These are phyloP conservation scores for Lobulomyces angularis DNA, from an alignment of 192 early-diverging fungal species.

Conservation along the genomic window DNA sequence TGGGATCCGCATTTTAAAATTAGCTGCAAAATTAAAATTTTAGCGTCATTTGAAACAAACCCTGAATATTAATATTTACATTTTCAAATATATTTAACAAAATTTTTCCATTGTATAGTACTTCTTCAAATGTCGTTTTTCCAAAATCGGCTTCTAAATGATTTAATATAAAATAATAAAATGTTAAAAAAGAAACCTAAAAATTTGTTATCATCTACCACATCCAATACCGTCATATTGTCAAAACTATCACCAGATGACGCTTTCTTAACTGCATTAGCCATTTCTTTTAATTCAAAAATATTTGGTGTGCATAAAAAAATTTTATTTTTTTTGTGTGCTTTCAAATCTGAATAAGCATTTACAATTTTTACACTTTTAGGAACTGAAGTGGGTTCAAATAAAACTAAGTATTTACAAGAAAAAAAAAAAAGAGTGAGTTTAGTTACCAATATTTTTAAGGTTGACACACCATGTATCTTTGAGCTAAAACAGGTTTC, in stretches of 20 bases:
- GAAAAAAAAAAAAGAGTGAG: slow-evolving; percentile 1
- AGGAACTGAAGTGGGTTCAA: slow-evolving; percentile 84
- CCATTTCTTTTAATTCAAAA: slow-evolving; percentile 4
- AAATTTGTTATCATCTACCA: background rate
- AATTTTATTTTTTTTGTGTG: background rate
- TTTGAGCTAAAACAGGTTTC: slow-evolving; percentile 14
- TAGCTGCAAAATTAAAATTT: too few species aligned
- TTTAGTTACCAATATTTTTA: background rate
- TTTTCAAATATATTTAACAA: too few species aligned
- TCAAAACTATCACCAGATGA: background rate
- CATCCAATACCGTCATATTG: background rate
- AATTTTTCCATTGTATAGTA: too few species aligned
- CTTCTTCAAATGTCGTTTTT: slow-evolving; percentile 6
- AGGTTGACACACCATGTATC: too few species aligned
- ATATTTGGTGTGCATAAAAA: slow-evolving; percentile 1
- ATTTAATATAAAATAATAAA: background rate
- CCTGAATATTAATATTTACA: too few species aligned
- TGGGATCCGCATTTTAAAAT: too few species aligned
- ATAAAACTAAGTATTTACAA: slow-evolving; percentile 28
- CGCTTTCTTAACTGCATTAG: background rate
- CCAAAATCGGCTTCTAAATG: background rate
- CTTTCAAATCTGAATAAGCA: slow-evolving; percentile 11
- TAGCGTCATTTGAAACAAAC: too few species aligned
- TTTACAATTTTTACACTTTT: slow-evolving; percentile 54
- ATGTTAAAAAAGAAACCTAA: background rate